phyloP scores from a whole-genome alignment of 1,139 yeast genomes.

The Scheffersomyces cryptocercus region DNA sequence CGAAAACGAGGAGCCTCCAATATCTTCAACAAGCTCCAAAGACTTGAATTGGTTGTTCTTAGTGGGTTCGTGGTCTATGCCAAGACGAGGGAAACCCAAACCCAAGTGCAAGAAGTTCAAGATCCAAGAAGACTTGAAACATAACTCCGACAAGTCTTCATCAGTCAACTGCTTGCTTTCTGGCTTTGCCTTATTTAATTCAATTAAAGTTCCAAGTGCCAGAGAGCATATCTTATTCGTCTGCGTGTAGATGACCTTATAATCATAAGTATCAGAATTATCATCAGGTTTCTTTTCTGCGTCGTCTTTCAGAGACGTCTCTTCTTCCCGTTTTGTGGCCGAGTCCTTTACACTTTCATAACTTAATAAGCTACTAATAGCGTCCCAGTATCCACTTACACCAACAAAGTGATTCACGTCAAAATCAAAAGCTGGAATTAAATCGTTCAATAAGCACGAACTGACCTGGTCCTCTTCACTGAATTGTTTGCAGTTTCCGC shows the following conservation, averaged over 20 bases:
- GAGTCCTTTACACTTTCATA: conserved; percentile 20
- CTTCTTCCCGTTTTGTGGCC: conserved; percentile 5
- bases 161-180: conserved; percentile 28
- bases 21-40: conserved; percentile 60
- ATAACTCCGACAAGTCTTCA: conserved; percentile 21
- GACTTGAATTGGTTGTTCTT: conserved; percentile 40
- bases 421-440: conserved; percentile 69
- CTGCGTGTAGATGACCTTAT: conserved; percentile 39
- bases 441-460: conserved; percentile 53
- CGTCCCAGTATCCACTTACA: conserved; percentile 83
- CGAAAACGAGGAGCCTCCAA: conserved; percentile 67
- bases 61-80: conserved; percentile 36
- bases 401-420: conserved; percentile 70
- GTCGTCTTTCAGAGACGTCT: neutral
- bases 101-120: conserved; percentile 72
- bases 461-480: conserved; percentile 33
- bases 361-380: conserved; percentile 50
- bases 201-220: conserved; percentile 40
- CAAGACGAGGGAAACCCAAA: conserved; percentile 65
- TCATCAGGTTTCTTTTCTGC: neutral
- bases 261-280: conserved; percentile 28
- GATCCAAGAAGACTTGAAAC: conserved; percentile 60
- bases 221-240: conserved; percentile 50
- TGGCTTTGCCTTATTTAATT: conserved; percentile 33
- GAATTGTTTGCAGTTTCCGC: conserved; percentile 30